Percentiles rank a stretch among this genome's conserved stretches.
Conservation (phyloP, 78 protist genomes). For the Dictyostelium purpureum region DNA sequence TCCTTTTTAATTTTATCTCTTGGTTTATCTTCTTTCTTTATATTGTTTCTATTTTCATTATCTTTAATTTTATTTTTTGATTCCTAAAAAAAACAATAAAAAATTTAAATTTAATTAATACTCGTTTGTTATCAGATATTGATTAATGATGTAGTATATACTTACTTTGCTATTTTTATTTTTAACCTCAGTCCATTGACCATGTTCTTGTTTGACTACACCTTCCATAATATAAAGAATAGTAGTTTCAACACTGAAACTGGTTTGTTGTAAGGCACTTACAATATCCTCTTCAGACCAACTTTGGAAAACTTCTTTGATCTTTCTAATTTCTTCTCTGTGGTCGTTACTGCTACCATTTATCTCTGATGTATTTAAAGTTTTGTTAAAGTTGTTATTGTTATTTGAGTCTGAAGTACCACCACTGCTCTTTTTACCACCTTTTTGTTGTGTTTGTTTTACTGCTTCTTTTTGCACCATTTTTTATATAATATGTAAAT, state of each 20-base stretch:
- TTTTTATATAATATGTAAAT: no score
- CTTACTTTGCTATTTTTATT: slow-evolving; percentile 16
- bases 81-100: no score
- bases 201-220: slow-evolving; percentile 21
- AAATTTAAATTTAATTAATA: no score
- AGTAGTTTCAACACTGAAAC: slow-evolving; percentile 9
- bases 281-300: slow-evolving; percentile 65
- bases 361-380: not conserved
- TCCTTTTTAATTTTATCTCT: not conserved
- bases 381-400: not conserved
- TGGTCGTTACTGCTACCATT: slow-evolving; percentile 24
- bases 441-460: not conserved
- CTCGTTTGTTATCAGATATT: no score
- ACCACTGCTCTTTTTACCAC: slow-evolving; percentile 62
- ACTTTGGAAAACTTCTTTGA: slow-evolving; percentile 24
- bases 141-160: no score
- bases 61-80: slow-evolving; percentile 9
- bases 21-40: slow-evolving; percentile 5
- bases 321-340: slow-evolving; percentile 28
- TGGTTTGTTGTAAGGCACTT: slow-evolving; percentile 12
- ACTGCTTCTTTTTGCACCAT: slow-evolving; percentile 70
- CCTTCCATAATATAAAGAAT: slow-evolving; percentile 38
- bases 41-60: not conserved
- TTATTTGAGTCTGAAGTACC: not conserved
- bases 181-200: slow-evolving; percentile 55